Conservation (phyloP, 2,329 filamentous ascomycete species). For the Alternaria hordeiaustralica region DNA sequence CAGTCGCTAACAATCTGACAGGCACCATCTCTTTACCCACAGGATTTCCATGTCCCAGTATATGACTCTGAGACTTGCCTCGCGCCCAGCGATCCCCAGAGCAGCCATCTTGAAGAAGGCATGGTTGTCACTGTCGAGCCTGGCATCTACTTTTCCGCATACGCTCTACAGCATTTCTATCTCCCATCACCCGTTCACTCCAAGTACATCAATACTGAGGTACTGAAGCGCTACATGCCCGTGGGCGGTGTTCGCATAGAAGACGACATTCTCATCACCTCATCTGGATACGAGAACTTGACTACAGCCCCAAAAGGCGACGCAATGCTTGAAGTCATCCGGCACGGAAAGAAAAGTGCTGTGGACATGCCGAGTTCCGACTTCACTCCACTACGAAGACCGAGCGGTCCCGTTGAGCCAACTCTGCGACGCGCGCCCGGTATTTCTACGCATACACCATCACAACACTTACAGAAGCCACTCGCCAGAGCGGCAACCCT, state of each 20-base stretch:
- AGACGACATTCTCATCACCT: slow-evolving; percentile 76
- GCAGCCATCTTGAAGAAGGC: slow-evolving; percentile 55
- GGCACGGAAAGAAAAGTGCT: slow-evolving; percentile 19
- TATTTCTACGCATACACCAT: slow-evolving; percentile 19
- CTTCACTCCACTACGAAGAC: background rate
- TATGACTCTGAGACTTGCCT: slow-evolving; percentile 38
- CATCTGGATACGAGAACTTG: slow-evolving; percentile 72
- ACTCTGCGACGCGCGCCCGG: slow-evolving; percentile 35
- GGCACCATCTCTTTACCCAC: slow-evolving; percentile 42
- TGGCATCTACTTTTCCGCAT: slow-evolving; percentile 82
- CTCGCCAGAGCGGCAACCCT: slow-evolving; percentile 31
- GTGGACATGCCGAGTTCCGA: background rate
- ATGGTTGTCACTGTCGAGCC: slow-evolving; percentile 65
- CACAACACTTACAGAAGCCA: slow-evolving; percentile 19
- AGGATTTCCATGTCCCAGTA: slow-evolving; percentile 42
- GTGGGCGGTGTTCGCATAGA: slow-evolving; percentile 78
- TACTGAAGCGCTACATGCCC: slow-evolving; percentile 80
- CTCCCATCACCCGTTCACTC: slow-evolving; percentile 73
- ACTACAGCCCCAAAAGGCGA: slow-evolving; percentile 75
- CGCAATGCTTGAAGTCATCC: slow-evolving; percentile 65
- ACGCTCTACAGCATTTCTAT: slow-evolving; percentile 79
- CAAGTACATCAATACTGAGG: slow-evolving; percentile 76
- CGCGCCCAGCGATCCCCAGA: slow-evolving; percentile 41
- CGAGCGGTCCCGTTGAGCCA: slow-evolving; percentile 6
- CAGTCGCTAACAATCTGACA: slow-evolving; percentile 12